Conservation (phyloP, 2,329 filamentous ascomycete species). For the Fusarium sp. region DNA sequence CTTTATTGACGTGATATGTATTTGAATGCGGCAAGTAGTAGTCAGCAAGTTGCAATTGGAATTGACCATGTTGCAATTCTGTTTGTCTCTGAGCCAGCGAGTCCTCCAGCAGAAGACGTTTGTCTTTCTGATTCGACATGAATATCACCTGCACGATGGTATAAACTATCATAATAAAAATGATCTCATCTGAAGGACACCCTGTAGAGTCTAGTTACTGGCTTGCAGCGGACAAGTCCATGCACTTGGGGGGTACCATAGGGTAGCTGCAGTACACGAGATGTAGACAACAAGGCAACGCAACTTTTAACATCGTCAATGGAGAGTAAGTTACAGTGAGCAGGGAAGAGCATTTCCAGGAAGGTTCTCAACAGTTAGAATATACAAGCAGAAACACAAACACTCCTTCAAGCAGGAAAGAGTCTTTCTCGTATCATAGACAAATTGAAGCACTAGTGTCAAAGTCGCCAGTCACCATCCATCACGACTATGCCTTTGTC, state of each 20-base stretch:
- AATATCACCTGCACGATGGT: background rate
- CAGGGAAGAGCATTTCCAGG: background rate
- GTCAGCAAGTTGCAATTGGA: background rate
- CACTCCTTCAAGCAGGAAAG: background rate
- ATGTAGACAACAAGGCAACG: background rate
- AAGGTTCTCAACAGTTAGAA: background rate
- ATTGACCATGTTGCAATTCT: background rate
- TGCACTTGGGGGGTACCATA: background rate
- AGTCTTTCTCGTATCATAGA: background rate
- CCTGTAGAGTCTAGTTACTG: background rate
- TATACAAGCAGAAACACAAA: background rate
- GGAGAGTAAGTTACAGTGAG: background rate
- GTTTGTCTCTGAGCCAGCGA: background rate
- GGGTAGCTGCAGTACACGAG: background rate
- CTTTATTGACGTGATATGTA: background rate
- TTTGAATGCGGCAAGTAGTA: background rate
- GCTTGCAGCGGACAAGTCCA: background rate
- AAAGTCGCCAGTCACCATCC: background rate
- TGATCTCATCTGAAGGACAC: background rate
- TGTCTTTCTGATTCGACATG: background rate
- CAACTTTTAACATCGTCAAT: background rate
- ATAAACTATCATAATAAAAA: background rate
- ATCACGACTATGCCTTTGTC: background rate
- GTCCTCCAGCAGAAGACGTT: background rate
- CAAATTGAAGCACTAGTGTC: background rate